A percentile compares a stretch with the other conserved stretches of the same genome.
phyloP scores from a whole-genome alignment of 139 green algal species.

The Coccomyxa sp. region DNA sequence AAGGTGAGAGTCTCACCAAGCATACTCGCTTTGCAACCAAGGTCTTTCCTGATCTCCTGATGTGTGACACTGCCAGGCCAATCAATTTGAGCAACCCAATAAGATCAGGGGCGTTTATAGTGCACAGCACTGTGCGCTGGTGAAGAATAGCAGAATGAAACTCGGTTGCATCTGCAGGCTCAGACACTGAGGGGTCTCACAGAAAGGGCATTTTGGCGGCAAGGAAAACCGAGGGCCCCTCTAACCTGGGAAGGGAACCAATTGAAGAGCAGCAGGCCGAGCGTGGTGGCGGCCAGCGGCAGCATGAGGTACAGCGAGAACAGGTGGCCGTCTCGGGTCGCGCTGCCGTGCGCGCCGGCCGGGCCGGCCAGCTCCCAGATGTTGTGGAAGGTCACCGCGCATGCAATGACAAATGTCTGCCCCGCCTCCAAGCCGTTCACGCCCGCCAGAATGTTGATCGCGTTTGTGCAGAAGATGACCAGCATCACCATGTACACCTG shows the following conservation, averaged over 20 bases:
- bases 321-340: conserved; percentile 78
- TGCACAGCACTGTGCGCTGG: too few species aligned
- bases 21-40: too few species aligned
- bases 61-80: too few species aligned
- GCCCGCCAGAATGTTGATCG: conserved; percentile 97
- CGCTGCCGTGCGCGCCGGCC: conserved; percentile 1
- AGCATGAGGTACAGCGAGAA: conserved; percentile 91
- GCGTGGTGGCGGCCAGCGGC: conserved; percentile 75
- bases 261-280: conserved; percentile 85
- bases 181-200: too few species aligned
- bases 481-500: conserved; percentile 88
- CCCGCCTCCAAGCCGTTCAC: conserved; percentile 95
- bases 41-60: too few species aligned
- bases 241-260: conserved; percentile 63
- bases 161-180: too few species aligned
- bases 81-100: too few species aligned
- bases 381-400: conserved; percentile 83
- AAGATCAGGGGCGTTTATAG: too few species aligned
- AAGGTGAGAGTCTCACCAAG: too few species aligned
- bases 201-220: neutral
- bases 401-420: conserved; percentile 90
- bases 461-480: conserved; percentile 96
- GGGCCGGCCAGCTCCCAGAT: conserved; percentile 42
- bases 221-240: neutral
- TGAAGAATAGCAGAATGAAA: too few species aligned